Evolutionary conservation across 1,284 basidiomycete genomes (phyloP).

Genomic region (Leucoagaricus sp.): DNA sequence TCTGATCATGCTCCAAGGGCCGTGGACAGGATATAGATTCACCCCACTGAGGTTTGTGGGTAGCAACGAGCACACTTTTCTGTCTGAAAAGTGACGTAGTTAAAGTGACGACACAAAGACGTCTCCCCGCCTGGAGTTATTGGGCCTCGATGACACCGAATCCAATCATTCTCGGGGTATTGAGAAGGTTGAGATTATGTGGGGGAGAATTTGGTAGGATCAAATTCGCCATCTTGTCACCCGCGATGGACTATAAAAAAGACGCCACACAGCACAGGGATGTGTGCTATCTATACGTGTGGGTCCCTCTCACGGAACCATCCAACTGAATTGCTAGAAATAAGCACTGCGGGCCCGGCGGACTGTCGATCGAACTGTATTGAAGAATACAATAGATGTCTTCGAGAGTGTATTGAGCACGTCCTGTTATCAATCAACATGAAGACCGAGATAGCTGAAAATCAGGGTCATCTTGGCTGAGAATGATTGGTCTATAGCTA

Average conservation of each 20-base stretch:
- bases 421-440: neutral
- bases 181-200: neutral
- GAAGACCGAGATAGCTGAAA: neutral
- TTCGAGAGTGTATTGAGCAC: neutral
- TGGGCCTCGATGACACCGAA: neutral
- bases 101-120: neutral
- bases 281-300: conserved; percentile 3
- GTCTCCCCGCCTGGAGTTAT: neutral
- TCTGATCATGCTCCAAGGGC: neutral
- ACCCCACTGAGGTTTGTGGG: neutral
- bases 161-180: neutral
- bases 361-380: conserved; percentile 2
- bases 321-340: conserved; percentile 1
- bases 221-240: neutral
- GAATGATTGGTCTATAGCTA: neutral
- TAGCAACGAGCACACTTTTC: neutral
- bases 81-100: neutral
- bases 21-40: neutral
- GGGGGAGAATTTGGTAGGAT: neutral
- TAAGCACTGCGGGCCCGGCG: conserved; percentile 1
- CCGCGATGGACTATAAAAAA: neutral
- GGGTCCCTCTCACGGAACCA: conserved; percentile 9
- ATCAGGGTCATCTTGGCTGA: neutral
- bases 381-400: neutral
- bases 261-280: neutral